Evolutionary conservation across 1,284 basidiomycete species (phyloP), one percentile per base, ranked within the genome.

Genomic region (Cryptococcus sp.): DNA sequence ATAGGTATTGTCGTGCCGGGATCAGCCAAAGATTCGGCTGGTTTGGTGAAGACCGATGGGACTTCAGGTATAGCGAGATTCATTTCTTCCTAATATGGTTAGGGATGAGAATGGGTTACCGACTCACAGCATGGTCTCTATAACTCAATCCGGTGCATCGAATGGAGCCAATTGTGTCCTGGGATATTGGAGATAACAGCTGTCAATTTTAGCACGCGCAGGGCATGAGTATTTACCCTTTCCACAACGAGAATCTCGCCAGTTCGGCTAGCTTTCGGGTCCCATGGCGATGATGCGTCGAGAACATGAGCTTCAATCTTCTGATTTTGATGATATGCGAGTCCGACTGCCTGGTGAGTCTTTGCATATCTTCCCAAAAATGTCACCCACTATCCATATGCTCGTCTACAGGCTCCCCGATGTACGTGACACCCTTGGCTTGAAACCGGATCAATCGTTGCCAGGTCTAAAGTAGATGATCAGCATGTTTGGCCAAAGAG

Each of bases 41-140:
- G 89, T 73, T 93, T 93, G 78, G 86, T 86, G 78, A 91, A 91
- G 5, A 90, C 76, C 35, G 87, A 80, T 0, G 89, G 88, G 43
- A 84, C 84, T 2, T 84, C 84, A 36, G 49, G 65, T n/a, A 65
- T 49, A 5, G 58, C 35, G 14, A 70, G 50, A 5, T 59, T 53
- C 46, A 60, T 61, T 33, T 70, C 69, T 34, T 43, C 53, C 54
- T 58, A 35, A 6, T n/a, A 6, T 42, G 44, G 31, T 10, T n/a
- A 15, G n/a, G 32, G 38, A 46, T 13, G 33, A 15, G 5, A 6
- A 15, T 14, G 8, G 23, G 23, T 23, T 23, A 23, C 23, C 23
- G 23, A 49, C 54, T 47, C 36, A 56, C 54, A 3, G 67, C 67
- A 50, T 71, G 68, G 41, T 66, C 62, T 34, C 58, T 64, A 52